These are phyloP conservation scores for Austroboletus novae-zelandiae DNA, from an alignment of 1,284 basidiomycete genomes.

Conservation along the genomic window DNA sequence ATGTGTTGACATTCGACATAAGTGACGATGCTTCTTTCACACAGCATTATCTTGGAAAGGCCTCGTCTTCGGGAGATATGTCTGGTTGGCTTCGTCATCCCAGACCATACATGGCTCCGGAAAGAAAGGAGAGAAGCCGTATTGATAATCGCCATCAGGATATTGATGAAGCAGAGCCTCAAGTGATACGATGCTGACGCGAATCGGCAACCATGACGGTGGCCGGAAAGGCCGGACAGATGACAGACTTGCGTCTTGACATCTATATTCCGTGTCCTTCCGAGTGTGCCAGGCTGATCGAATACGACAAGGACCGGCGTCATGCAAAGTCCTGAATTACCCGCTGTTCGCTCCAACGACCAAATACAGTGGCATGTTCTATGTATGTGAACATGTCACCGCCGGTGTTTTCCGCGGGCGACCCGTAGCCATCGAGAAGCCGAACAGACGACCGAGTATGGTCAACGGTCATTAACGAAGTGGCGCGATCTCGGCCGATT, in stretches of 20 bases:
- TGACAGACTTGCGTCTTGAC: neutral
- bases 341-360: slow-evolving; percentile 1
- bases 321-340: neutral
- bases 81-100: neutral
- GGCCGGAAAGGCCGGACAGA: slow-evolving; percentile 14
- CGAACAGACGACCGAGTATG: slow-evolving; percentile 1
- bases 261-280: slow-evolving; percentile 5
- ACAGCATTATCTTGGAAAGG: neutral
- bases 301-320: neutral
- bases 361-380: neutral
- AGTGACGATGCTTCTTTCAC: neutral
- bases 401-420: slow-evolving; percentile 3
- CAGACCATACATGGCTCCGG: slow-evolving; percentile 10
- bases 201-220: slow-evolving; percentile 8
- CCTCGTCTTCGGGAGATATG: slow-evolving; percentile 2
- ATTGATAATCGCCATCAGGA: slow-evolving; percentile 12
- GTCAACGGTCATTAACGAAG: slow-evolving; percentile 19
- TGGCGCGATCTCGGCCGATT: slow-evolving; percentile 2
- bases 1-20: neutral
- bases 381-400: neutral
- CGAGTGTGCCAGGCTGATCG: neutral
- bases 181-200: neutral
- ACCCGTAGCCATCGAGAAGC: neutral
- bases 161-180: slow-evolving; percentile 9
- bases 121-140: slow-evolving; percentile 18